Evolutionary conservation across 2,329 filamentous ascomycete species (phyloP), one percentile per base, ranked within the genome.

Genomic region (Diaporthe sp.): DNA sequence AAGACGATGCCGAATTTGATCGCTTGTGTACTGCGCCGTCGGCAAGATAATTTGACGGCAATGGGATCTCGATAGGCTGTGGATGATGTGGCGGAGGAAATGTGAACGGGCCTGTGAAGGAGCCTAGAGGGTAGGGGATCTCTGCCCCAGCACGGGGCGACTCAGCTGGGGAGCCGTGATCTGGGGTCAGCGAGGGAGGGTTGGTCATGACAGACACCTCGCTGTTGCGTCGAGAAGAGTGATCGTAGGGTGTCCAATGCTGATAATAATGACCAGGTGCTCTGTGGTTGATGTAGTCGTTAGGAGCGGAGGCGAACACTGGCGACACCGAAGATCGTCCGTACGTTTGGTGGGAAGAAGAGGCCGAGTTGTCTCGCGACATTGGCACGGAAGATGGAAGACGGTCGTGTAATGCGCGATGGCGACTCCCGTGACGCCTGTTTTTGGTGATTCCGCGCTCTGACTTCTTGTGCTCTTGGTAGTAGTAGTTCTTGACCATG

Each of bases 401-500:
- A 31, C 2, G 28, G 28, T 13, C 28, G 20, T 34, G 17, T 20
- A 28, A 67, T n/a, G 10, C 6, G 44, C 28, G 44, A 8, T 34
- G 63, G 47, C 65, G 51, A 28, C 2, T n/a, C 13, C 28, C 55
- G 4, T 63, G 20, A 20, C 58, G 25, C 51, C n/a, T 44, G 20
- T 20, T 34, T n/a, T 57, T 65, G 60, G 34, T 22, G 39, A 37
- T n/a, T 31, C 58, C 71, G n/a, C 71, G 71, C 25, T 72, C 51
- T 2, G 39, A 22, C 60, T 76, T 76, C 75, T 76, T 76, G 51
- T 25, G 17, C 72, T 76, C 72, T 25, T 76, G 75, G 75, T 76
- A 72, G 94, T 94, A 98, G 95, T 95, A 98, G 84, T 98, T 98
- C 90, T 98, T 98, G 77, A 98, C 94, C 57, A 94, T 94, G 81